phyloP scores from a whole-genome alignment of 1,284 basidiomycete species.

The Meira nashicola region DNA sequence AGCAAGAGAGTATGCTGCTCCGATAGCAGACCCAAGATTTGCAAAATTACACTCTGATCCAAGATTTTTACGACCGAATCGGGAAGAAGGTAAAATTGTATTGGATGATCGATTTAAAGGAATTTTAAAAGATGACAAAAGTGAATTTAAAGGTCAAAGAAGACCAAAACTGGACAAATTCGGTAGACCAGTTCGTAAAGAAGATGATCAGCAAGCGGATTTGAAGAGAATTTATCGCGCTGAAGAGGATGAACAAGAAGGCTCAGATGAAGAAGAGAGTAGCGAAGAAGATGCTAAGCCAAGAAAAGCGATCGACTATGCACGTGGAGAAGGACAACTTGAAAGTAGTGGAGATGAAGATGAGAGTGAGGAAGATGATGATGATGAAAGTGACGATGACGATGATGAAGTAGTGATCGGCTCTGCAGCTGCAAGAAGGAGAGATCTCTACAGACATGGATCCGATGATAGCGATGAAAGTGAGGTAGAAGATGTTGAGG shows the following conservation, averaged over 20 bases:
- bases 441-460: conserved; percentile 20
- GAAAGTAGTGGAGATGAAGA: conserved; percentile 36
- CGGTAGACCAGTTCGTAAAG: conserved; percentile 63
- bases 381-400: conserved; percentile 19
- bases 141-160: conserved; percentile 14
- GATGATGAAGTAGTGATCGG: conserved; percentile 37
- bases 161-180: conserved; percentile 77
- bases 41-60: conserved; percentile 83
- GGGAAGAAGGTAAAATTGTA: conserved; percentile 73
- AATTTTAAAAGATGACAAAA: conserved; percentile 62
- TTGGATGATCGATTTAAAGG: conserved; percentile 91
- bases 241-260: conserved; percentile 56
- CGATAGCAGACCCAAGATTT: conserved; percentile 60
- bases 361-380: conserved; percentile 64
- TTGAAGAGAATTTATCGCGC: conserved; percentile 43
- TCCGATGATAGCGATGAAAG: conserved; percentile 14
- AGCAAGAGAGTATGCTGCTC: background rate
- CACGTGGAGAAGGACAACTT: conserved; percentile 64
- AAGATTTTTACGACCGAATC: conserved; percentile 78
- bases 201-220: conserved; percentile 21
- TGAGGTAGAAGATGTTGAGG: conserved; percentile 22
- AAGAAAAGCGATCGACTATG: conserved; percentile 66
- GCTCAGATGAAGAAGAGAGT: conserved; percentile 23
- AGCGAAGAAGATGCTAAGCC: conserved; percentile 18
- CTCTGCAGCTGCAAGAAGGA: conserved; percentile 23